Percentiles rank a stretch among this genome's conserved stretches.
Conservation (phyloP, 176 grass and related monocot species). For the Carex myosuroides region DNA sequence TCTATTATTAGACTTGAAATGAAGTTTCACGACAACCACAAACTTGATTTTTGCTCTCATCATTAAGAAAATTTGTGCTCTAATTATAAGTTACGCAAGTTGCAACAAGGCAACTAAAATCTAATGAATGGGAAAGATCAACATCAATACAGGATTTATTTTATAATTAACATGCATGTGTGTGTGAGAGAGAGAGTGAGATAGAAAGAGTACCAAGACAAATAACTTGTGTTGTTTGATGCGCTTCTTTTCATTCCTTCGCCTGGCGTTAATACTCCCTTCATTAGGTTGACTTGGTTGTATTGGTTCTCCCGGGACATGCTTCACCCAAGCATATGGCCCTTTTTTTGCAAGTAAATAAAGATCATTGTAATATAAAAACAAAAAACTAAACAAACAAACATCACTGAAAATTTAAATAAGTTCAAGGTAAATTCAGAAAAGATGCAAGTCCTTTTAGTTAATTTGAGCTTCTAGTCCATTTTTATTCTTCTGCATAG, state of each 20-base stretch:
- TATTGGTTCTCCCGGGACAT: slow-evolving; percentile 47
- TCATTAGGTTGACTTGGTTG: slow-evolving; percentile 36
- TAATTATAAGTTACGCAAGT: background rate
- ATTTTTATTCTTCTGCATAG: background rate
- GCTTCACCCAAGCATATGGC: slow-evolving; percentile 44
- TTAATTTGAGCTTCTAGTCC: background rate
- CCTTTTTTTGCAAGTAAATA: slow-evolving; percentile 17
- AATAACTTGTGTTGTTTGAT: slow-evolving; percentile 36
- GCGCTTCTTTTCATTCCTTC: slow-evolving; percentile 44
- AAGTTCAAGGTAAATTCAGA: background rate
- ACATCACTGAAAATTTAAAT: background rate
- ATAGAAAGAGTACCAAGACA: slow-evolving; percentile 25
- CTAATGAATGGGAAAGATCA: background rate
- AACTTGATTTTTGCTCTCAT: background rate
- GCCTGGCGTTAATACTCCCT: slow-evolving; percentile 37
- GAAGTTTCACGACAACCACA: background rate
- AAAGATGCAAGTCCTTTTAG: background rate
- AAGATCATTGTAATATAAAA: background rate
- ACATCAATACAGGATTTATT: background rate
- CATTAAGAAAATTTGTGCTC: background rate
- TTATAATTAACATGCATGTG: background rate
- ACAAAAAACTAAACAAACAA: background rate
- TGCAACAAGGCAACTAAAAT: background rate
- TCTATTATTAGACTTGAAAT: background rate
- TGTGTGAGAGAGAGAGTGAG: background rate